Base-by-base conservation (phyloP, 306 rosid species). In the Lupinus albus region DNA sequence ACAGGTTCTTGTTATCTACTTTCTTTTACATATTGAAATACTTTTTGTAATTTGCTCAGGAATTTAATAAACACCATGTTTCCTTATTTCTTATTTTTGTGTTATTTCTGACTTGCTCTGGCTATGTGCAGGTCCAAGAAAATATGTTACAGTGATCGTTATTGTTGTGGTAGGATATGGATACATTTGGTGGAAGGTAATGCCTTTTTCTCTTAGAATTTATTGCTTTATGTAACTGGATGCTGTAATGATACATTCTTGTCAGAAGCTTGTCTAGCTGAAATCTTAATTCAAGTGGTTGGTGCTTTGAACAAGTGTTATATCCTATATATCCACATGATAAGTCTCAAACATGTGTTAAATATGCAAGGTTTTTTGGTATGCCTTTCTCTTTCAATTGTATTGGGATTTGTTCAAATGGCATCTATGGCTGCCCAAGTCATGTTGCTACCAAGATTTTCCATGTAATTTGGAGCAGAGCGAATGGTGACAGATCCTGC, bases 171-270 rank as follows among this genome's bases (percentile, higher is more conserved):
- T 78, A 18, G 99, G 97, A 67, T 90, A 79, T 73, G 99, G 99
- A 82, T 86, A 82, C 60, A n/a, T 85, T 63, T 82, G 99, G 97
- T 90, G 95, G 95, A 94, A 94, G 97, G 99, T 90, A 85, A 78
- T 61, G 58, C 33, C 13, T 71, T 58, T 69, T 64, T 70, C 67
- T 52, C 71, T 14, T 60, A 28, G 32, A 49, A 39, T 59, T 53
- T 11, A 5, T 70, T 68, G 28, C 62, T 66, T 59, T 63, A 30
- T 62, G 64, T 35, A 71, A 62, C 36, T 3, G 14, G 75, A 79
- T 67, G 65, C 11, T 39, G 46, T 62, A 48, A 45, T 49, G 15
- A 52, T 75, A 65, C 47, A 50, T 46, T 35, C 33, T 33, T 65
- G 13, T 20, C 21, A 18, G 70, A 51, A 17, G 42, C 49, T 79